These are phyloP conservation scores for Penicillium nucicola DNA, from an alignment of 495 filamentous ascomycete genomes.

Conservation along the genomic window DNA sequence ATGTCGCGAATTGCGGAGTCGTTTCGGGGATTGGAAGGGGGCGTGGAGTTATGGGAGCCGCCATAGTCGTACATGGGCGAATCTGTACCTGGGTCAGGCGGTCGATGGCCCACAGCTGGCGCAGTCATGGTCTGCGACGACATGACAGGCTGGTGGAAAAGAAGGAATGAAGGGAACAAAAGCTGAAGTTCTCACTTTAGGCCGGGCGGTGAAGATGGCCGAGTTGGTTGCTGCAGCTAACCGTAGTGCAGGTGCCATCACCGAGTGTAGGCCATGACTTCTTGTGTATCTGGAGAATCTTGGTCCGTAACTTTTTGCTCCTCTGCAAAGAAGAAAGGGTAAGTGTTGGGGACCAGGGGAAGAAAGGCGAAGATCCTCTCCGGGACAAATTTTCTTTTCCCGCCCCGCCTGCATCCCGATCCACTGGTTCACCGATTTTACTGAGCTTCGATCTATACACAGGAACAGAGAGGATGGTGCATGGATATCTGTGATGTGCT, in stretches of 20 bases:
- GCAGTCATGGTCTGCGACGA: conserved; percentile 58
- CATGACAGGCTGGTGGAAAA: conserved; percentile 40
- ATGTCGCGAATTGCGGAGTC: conserved; percentile 46
- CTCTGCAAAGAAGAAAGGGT: no score
- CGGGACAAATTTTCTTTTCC: conserved; percentile 32
- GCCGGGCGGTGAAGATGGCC: conserved; percentile 33
- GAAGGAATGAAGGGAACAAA: conserved; percentile 25
- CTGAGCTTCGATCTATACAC: conserved; percentile 3
- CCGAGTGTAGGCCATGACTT: background rate
- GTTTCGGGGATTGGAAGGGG: conserved; percentile 36
- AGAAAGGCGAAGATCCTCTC: conserved; percentile 15
- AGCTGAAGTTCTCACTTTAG: conserved; percentile 29
- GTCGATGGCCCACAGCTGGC: conserved; percentile 51
- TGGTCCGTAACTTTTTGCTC: background rate
- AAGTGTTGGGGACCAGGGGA: background rate
- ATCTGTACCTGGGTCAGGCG: conserved; percentile 44
- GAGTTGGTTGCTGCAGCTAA: conserved; percentile 22
- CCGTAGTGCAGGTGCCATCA: conserved; percentile 13
- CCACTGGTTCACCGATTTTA: conserved; percentile 23
- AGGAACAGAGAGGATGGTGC: background rate
- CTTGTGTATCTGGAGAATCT: no score
- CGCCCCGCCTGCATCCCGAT: conserved; percentile 27
- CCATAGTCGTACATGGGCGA: conserved; percentile 42
- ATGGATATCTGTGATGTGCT: no score
- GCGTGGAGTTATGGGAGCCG: conserved; percentile 30